Evolutionary conservation across 306 rosid genomes (phyloP).

Genomic region (Hippophae gyantsensis): DNA sequence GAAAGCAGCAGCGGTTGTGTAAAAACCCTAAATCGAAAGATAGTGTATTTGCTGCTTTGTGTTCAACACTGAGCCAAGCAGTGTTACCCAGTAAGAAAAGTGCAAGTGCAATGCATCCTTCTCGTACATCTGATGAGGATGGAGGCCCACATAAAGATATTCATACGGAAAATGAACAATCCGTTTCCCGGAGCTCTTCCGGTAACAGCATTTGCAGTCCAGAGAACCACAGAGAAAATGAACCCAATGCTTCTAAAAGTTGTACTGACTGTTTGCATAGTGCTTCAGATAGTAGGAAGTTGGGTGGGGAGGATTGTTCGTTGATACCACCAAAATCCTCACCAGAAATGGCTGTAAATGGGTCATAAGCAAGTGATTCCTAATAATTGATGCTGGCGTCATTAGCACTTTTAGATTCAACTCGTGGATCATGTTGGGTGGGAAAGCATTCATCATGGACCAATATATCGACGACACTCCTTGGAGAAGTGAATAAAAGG

Average conservation of each 20-base stretch:
- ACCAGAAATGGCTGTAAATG: constrained; percentile 90
- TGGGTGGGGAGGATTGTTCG: constrained; percentile 63
- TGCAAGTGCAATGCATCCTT: constrained; percentile 25
- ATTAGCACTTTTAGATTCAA: constrained; percentile 15
- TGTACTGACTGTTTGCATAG: constrained; percentile 49
- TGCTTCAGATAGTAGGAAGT: constrained; percentile 44
- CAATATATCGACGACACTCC: no score
- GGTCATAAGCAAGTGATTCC: constrained; percentile 40
- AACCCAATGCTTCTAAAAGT: constrained; percentile 40
- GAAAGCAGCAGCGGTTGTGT: constrained; percentile 59
- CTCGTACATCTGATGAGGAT: constrained; percentile 36
- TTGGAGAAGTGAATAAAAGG: no score
- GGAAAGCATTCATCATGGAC: constrained; percentile 3
- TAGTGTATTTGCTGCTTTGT: constrained; percentile 57
- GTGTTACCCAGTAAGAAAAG: constrained; percentile 58
- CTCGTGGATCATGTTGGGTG: constrained; percentile 33
- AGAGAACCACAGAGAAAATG: constrained; percentile 50
- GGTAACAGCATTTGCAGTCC: constrained; percentile 23
- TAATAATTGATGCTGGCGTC: constrained; percentile 11
- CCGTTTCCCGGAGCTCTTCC: constrained; percentile 29
- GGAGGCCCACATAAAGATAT: constrained; percentile 31
- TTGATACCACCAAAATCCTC: constrained; percentile 73
- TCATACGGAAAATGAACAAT: constrained; percentile 28
- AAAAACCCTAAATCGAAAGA: constrained; percentile 60
- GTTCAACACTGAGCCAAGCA: constrained; percentile 71